Evolutionary conservation across 1,139 yeast species (phyloP), one percentile per base, ranked within the genome.

Genomic region (Tardiomyces blankii): DNA sequence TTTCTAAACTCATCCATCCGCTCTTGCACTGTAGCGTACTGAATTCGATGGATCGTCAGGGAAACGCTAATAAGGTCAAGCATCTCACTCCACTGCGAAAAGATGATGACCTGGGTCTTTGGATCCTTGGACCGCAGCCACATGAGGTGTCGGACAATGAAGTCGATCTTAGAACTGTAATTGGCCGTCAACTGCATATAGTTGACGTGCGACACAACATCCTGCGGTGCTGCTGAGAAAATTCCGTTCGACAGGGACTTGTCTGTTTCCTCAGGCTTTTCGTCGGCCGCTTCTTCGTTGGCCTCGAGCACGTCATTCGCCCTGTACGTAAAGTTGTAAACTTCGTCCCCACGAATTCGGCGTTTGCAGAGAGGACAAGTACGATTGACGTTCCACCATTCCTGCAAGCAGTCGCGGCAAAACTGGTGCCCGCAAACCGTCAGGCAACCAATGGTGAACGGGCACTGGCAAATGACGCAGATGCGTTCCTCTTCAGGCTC

Each of bases 381-480:
- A 7, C 62, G 60, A 39, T 73, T 73, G 18, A 68, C 68, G 13
- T 65, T 67, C 47, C 82, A 61, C 97, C 98, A 91, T 48, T 74
- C 79, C 14, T 66, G 71, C 38, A 88, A 68, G 61, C 97, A 89
- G 2, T 75, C 82, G 48, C 77, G 75, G 60, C 96, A 89, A 59
- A 82, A 89, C 55, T 80, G 81, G 63, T 89, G 97, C 0, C 96
- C 96, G 70, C 97, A 89, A 18, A 78, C 79, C 0, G 95, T 82
- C 49, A 89, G 68, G 0, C 91, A 74, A 0, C 97, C 97, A 42
- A 78, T 70, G 2, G 77, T 70, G 42, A 88, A 86, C 1, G 74
- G 61, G 3, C 78, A 72, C 21, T 82, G 76, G 60, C 98, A 91
- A 52, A 91, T 88, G 41, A 81, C 74, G 63, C 97, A 91, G 43